Base-by-base conservation (phyloP, 2,329 filamentous ascomycete species). In the Ophiostoma tasmaniense region DNA sequence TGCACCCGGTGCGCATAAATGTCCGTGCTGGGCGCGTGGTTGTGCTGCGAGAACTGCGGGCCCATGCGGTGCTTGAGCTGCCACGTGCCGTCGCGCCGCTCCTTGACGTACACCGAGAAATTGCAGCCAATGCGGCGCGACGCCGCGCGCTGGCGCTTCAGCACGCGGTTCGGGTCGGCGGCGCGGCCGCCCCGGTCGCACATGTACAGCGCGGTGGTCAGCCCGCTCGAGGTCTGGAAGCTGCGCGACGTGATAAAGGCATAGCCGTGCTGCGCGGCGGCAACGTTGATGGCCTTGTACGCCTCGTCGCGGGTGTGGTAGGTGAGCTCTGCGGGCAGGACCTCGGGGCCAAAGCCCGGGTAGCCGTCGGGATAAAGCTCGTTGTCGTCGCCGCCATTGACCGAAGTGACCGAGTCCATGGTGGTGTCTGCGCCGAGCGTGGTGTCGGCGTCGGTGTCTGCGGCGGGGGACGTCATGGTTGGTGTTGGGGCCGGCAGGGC, bases 91-190 rank as follows among this genome's bases (percentile, higher is more conserved):
- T 70, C 67, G 52, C 69, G 69, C 10, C 66, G 59, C 67, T 70
- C 67, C 28, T 70, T 70, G 35, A 70, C 65, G 25, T 70, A 70
- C 6, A 70, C 65, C 0, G 59, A 66, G 22, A 70, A 70, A 3
- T 67, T 64, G 69, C 69, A 70, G 22, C 68, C 69, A 37, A 68
- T 70, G n/a, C 69, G 69, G 17, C 69, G 69, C 45, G 69, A 70
- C 2, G 67, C 65, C 11, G 64, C 69, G 1, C 67, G 67, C 69
- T 70, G 67, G 17, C 69, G 67, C 69, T 69, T 69, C 39, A 68
- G 66, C 10, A 70, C 69, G 17, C 66, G 69, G 65, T 70, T 69
- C 0, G 69, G 67, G 28, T 68, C 67, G 28, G 65, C 65, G 10
- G 65, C 67, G 33, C 69, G 55, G 4, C 69, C 69, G n/a, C 42